These are phyloP conservation scores for Singerocomus rubriflavus DNA, from an alignment of 1,284 basidiomycete species.

Conservation along the genomic window DNA sequence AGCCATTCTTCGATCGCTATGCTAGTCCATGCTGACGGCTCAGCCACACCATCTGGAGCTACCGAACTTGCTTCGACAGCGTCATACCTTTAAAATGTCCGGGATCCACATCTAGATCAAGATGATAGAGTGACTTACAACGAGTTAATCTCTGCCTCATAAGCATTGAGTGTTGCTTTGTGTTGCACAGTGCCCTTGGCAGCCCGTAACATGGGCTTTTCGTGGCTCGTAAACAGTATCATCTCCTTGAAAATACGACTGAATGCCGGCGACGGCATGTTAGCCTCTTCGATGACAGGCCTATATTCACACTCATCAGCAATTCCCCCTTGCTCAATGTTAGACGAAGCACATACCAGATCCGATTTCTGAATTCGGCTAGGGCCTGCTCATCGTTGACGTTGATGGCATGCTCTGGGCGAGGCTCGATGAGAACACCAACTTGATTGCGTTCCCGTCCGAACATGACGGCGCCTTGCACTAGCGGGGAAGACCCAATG, in stretches of 20 bases:
- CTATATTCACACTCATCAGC: not conserved
- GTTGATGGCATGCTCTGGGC: not conserved
- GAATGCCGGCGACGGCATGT: not conserved
- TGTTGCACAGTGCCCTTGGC: constrained; percentile 2
- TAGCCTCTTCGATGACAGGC: constrained; percentile 4
- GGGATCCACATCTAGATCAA: not conserved
- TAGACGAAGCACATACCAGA: not conserved
- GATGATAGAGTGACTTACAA: constrained; percentile 1
- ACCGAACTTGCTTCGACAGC: constrained; percentile 23
- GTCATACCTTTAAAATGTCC: constrained; percentile 23
- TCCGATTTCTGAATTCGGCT: not conserved
- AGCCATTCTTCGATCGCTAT: not conserved
- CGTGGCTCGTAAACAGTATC: not conserved
- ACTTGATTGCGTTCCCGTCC: not conserved
- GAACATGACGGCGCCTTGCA: not conserved
- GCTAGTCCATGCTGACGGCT: constrained; percentile 24
- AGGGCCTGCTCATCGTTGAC: not conserved
- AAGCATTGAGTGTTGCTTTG: not conserved
- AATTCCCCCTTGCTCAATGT: not conserved
- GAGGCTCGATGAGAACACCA: not conserved
- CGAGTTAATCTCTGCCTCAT: constrained; percentile 1
- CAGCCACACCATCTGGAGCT: constrained; percentile 11
- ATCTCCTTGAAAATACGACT: constrained; percentile 1
- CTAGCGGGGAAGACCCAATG: not conserved
- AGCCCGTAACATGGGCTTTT: constrained; percentile 6